These are phyloP conservation scores for Diaporthe caulivora DNA, from an alignment of 2,329 filamentous ascomycete genomes.

Conservation along the genomic window DNA sequence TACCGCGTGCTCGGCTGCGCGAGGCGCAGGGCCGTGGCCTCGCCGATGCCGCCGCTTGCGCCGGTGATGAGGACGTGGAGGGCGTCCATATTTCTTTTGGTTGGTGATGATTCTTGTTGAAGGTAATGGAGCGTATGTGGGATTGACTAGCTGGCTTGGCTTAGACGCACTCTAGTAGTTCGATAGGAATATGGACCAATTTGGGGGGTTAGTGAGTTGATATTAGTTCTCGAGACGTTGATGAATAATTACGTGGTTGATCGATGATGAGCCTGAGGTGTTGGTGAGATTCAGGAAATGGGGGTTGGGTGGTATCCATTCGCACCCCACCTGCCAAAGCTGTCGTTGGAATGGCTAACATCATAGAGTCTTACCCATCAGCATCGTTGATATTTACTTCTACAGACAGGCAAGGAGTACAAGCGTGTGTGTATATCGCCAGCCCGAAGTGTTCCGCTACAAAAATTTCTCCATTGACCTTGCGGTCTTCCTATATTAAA, in stretches of 20 bases:
- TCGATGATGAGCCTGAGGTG: neutral
- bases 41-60: slow-evolving; percentile 36
- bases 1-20: slow-evolving; percentile 14
- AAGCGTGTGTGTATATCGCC: neutral
- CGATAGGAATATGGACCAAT: neutral
- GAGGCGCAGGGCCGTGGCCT: slow-evolving; percentile 35
- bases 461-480: slow-evolving; percentile 5
- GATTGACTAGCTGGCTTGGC: neutral
- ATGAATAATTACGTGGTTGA: neutral
- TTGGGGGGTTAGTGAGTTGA: neutral
- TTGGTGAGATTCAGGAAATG: neutral
- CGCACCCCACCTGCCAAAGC: slow-evolving; percentile 5
- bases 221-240: neutral
- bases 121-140: neutral
- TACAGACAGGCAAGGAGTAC: neutral
- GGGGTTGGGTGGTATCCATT: neutral
- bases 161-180: neutral
- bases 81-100: neutral
- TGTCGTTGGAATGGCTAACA: neutral
- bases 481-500: slow-evolving; percentile 22
- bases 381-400: neutral
- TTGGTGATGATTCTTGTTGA: neutral
- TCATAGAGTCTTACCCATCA: neutral
- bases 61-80: slow-evolving; percentile 35
- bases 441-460: neutral